Evolutionary conservation across 2,329 filamentous ascomycete genomes (phyloP).

Genomic region (Sordariomycetes sp.): DNA sequence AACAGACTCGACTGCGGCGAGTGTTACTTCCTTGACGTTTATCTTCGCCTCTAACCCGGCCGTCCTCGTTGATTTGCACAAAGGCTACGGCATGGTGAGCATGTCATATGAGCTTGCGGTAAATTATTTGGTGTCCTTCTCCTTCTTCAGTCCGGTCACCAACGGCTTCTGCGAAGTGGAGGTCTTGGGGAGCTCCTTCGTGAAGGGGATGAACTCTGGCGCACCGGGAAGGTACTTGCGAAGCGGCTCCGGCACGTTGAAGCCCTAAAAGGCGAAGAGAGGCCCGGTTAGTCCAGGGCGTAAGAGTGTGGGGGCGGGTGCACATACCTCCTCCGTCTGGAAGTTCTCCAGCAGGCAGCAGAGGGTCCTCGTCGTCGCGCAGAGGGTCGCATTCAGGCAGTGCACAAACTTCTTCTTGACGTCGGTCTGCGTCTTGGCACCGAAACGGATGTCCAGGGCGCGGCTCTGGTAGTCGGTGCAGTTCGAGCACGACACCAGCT

Average conservation of each 20-base stretch:
- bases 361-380: slow-evolving; percentile 80
- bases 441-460: slow-evolving; percentile 84
- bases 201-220: slow-evolving; percentile 79
- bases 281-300: slow-evolving; percentile 4
- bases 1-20: background rate
- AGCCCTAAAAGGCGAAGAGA: slow-evolving; percentile 34
- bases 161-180: slow-evolving; percentile 16
- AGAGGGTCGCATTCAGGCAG: slow-evolving; percentile 78
- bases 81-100: background rate
- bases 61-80: background rate
- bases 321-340: slow-evolving; percentile 67
- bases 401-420: slow-evolving; percentile 82
- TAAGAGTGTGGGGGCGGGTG: background rate
- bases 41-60: background rate
- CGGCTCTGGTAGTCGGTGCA: slow-evolving; percentile 96
- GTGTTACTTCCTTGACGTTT: background rate
- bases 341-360: slow-evolving; percentile 97
- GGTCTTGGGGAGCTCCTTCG: slow-evolving; percentile 74
- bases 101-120: background rate
- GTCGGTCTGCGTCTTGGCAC: slow-evolving; percentile 74
- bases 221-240: slow-evolving; percentile 83
- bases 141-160: background rate
- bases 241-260: slow-evolving; percentile 69
- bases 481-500: slow-evolving; percentile 94
- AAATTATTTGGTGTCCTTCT: slow-evolving; percentile 7